phyloP scores from a whole-genome alignment of 345 rosid genomes.

The Combretum micranthum region DNA sequence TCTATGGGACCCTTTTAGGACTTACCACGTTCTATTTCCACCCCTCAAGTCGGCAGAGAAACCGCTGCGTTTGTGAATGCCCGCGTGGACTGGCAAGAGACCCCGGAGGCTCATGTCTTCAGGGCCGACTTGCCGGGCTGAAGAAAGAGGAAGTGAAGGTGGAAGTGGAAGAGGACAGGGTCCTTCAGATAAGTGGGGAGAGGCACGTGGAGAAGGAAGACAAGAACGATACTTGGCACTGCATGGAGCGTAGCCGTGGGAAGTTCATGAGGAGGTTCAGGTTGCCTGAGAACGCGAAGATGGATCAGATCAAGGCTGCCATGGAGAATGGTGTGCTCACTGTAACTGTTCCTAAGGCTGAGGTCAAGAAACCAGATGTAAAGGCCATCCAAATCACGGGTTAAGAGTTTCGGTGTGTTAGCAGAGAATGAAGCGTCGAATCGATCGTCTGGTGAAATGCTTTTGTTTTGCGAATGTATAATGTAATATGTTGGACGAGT shows the following conservation, averaged over 20 bases:
- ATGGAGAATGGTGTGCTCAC: conserved; percentile 18
- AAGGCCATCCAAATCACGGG: conserved; percentile 13
- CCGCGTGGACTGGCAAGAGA: conserved; percentile 17
- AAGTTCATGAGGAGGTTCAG: conserved; percentile 18
- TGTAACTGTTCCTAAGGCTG: conserved; percentile 12
- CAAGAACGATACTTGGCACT: conserved; percentile 16
- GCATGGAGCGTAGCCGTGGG: conserved; percentile 17
- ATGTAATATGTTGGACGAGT: no score
- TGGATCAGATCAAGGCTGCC: conserved; percentile 10
- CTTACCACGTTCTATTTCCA: background rate
- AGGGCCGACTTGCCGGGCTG: conserved; percentile 16
- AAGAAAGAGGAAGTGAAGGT: conserved; percentile 18
- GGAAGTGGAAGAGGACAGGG: conserved; percentile 15
- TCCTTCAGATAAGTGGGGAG: conserved; percentile 19
- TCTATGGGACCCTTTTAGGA: conserved; percentile 13
- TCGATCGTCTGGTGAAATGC: no score
- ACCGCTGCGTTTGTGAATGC: conserved; percentile 6
- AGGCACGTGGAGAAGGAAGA: conserved; percentile 16
- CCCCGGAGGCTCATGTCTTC: conserved; percentile 15
- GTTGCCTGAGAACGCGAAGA: conserved; percentile 11
- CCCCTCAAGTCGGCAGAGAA: conserved; percentile 1
- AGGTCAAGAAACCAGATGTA: conserved; percentile 9
- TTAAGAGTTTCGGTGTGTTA: background rate
- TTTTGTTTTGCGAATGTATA: no score
- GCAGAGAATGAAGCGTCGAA: no score